phyloP scores from a whole-genome alignment of 108 stramenopile genomes.

The Nannochloropsis granulata region DNA sequence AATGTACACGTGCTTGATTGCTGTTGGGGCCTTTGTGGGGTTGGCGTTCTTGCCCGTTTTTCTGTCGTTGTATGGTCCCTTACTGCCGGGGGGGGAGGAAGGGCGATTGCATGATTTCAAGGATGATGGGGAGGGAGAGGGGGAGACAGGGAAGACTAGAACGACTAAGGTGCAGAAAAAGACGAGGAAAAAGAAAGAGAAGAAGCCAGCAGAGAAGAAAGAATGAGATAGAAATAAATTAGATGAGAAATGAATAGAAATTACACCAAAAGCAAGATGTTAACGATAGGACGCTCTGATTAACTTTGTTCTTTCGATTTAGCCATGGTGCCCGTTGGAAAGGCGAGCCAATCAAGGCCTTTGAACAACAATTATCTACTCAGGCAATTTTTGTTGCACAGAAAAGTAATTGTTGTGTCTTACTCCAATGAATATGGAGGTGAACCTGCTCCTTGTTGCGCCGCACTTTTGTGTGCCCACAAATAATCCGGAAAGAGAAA shows the following conservation, averaged over 20 bases:
- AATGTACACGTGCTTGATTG: conserved; percentile 29
- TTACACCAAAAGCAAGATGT: background rate
- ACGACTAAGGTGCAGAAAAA: background rate
- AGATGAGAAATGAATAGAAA: background rate
- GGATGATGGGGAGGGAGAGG: background rate
- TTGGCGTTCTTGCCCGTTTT: conserved; percentile 33
- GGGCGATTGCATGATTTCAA: too few relatives aligned
- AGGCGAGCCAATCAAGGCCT: too few relatives aligned
- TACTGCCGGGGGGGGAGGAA: background rate
- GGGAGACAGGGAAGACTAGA: background rate
- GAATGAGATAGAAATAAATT: background rate
- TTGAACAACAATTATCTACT: too few relatives aligned
- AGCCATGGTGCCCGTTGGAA: too few relatives aligned
- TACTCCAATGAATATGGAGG: too few relatives aligned
- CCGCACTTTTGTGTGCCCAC: too few relatives aligned
- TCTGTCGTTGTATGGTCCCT: conserved; percentile 24
- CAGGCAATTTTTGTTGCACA: too few relatives aligned
- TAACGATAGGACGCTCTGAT: too few relatives aligned
- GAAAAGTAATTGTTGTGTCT: too few relatives aligned
- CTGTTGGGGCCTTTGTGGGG: conserved; percentile 25
- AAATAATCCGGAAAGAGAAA: too few relatives aligned
- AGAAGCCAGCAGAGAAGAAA: background rate
- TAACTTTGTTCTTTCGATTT: too few relatives aligned
- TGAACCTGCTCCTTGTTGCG: too few relatives aligned
- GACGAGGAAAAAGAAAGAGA: background rate